A percentile compares a stretch with the other conserved stretches of the same genome.
These are phyloP conservation scores for Acanthochlamys bracteata DNA, from an alignment of 106 monocot genomes.

Conservation along the genomic window DNA sequence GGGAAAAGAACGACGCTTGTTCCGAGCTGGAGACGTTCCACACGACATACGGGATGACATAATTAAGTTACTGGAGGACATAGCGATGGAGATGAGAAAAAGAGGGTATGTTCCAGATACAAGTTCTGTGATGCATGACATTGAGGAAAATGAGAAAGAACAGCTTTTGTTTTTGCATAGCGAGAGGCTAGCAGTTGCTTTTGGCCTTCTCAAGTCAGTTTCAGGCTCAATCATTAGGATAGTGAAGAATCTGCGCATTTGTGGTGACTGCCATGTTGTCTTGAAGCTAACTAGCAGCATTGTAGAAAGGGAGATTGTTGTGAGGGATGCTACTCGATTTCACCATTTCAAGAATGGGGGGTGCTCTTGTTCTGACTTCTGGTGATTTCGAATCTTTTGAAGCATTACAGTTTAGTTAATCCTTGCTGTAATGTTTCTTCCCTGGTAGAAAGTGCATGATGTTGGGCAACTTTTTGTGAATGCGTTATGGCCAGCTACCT, in stretches of 20 bases:
- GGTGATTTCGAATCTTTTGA: no score
- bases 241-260: slow-evolving; percentile 12
- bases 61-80: no score
- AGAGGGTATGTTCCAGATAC: slow-evolving; percentile 15
- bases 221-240: slow-evolving; percentile 1
- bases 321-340: slow-evolving; percentile 4
- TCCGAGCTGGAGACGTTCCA: no score
- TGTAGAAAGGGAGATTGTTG: slow-evolving; percentile 5
- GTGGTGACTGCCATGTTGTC: slow-evolving; percentile 3
- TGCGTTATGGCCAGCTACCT: no score
- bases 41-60: no score
- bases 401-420: no score
- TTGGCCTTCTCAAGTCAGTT: slow-evolving; percentile 8
- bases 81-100: slow-evolving; percentile 5
- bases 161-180: not conserved
- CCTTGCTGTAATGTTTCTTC: no score
- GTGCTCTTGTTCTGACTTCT: slow-evolving; percentile 6
- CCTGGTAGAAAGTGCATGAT: no score
- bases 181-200: slow-evolving; percentile 5
- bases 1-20: no score
- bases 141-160: slow-evolving; percentile 14
- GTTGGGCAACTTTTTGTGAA: no score
- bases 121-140: not conserved
- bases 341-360: slow-evolving; percentile 8
- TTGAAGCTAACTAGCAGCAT: slow-evolving; percentile 5